Conservation (phyloP, 2,329 filamentous ascomycete species). For the Fusarium pilosicola region DNA sequence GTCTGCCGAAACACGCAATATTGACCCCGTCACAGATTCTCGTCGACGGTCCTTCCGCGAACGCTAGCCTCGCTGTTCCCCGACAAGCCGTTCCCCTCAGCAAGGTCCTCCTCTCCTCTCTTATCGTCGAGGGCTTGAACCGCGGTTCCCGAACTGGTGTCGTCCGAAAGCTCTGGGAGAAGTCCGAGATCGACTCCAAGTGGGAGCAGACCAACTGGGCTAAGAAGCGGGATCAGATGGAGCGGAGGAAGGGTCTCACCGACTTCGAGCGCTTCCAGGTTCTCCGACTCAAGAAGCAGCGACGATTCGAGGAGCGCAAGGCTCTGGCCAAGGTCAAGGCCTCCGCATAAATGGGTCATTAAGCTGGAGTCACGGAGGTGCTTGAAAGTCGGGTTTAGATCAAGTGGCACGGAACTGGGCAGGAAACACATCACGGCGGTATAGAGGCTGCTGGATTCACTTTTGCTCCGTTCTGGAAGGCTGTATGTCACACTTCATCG, state of each 20-base stretch:
- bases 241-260: conserved; percentile 89
- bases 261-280: conserved; percentile 99
- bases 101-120: conserved; percentile 87
- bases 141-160: conserved; percentile 83
- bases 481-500: conserved; percentile 72
- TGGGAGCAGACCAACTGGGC: conserved; percentile 93
- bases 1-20: conserved; percentile 25
- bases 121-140: conserved; percentile 87
- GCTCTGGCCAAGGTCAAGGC: conserved; percentile 92
- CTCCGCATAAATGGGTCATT: conserved; percentile 70
- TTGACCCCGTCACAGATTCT: conserved; percentile 73
- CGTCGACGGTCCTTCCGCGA: conserved; percentile 90
- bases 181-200: conserved; percentile 90
- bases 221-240: conserved; percentile 88
- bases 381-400: conserved; percentile 52
- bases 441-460: conserved; percentile 68
- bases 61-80: conserved; percentile 81
- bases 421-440: conserved; percentile 51
- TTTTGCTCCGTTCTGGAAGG: conserved; percentile 68
- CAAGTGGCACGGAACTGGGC: conserved; percentile 50
- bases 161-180: conserved; percentile 91
- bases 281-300: conserved; percentile 98
- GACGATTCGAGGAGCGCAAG: conserved; percentile 98
- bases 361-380: conserved; percentile 48
- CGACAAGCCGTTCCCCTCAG: conserved; percentile 87